These are phyloP conservation scores for Telopea speciosissima DNA, from an alignment of 177 flowering plant species.

Conservation along the genomic window DNA sequence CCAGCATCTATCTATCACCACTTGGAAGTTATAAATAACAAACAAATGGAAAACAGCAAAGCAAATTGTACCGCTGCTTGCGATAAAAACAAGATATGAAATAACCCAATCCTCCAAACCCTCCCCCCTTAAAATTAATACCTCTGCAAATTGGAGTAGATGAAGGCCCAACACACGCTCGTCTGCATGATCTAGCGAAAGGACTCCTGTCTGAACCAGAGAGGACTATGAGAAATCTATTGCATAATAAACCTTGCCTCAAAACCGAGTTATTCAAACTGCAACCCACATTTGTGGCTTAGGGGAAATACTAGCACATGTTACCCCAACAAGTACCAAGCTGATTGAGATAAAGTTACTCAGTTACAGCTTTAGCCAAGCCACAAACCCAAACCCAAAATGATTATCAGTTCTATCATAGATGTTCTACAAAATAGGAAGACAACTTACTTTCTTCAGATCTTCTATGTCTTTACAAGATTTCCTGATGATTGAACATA, in stretches of 20 bases:
- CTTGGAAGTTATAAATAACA: neutral
- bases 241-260: neutral
- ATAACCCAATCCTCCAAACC: too few species aligned
- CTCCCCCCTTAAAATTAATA: constrained; percentile 19
- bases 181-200: constrained; percentile 56
- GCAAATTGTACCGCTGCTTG: neutral
- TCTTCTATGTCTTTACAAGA: constrained; percentile 86
- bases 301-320: neutral
- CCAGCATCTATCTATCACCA: neutral
- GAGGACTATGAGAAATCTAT: neutral
- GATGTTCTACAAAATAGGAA: neutral
- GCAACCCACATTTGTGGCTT: neutral
- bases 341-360: neutral
- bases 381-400: neutral
- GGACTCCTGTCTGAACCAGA: constrained; percentile 40
- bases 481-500: constrained; percentile 90
- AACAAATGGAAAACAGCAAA: neutral
- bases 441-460: constrained; percentile 55
- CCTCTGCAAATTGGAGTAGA: constrained; percentile 92
- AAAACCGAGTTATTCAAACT: neutral
- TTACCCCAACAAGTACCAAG: neutral
- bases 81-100: neutral
- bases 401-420: neutral
- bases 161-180: constrained; percentile 83
- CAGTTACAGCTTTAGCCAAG: neutral